Evolutionary conservation across 2,329 filamentous ascomycete species (phyloP), one percentile per base, ranked within the genome.

Genomic region (Neoascochyta sp.): DNA sequence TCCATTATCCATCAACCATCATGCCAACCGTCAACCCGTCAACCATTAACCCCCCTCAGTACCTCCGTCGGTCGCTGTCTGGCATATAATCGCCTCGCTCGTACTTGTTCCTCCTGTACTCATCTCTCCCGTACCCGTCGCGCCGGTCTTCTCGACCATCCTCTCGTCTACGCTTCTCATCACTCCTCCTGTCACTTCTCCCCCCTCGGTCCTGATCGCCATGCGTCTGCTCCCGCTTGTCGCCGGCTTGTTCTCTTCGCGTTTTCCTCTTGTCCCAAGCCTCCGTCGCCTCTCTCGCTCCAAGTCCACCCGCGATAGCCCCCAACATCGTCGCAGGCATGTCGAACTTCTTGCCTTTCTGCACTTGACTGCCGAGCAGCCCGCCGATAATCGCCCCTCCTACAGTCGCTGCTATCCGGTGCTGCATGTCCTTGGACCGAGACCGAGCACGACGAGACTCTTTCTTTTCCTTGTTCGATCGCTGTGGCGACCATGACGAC

Each of bases 351-450:
- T 48, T 52, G 17, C 52, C 43, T 28, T 52, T 50, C 24, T 47
- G 43, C 2, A 27, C 24, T 20, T 41, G 43, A 6, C 39, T 52
- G 14, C 54, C 60, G 3, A 55, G 34, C 5, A 62, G 22, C 0
- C 61, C 61, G 11, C 61, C 61, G 2, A 54, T 52, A 11, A 64
- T 27, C 8, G 57, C 59, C 3, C 61, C 61, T 16, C 57, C 45
- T 1, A 62, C 36, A 0, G 50, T 52, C 3, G 50, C 54, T 7
- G 47, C 36, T 8, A 52, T 36, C 9, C 52, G 50, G 16, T 51
- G 36, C 10, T 53, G 44, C 20, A 29, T 38, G 24, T 50, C 45
- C 8, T 39, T 38, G 5, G 55, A 53, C 9, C 29, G 41, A 19
- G 30, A 24, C 7, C 42, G 46, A 10, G 34, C 45, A 16, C 41